A percentile compares a stretch with the other conserved stretches of the same genome.
Conservation (phyloP, 2,329 filamentous ascomycete species). For the Fusarium burgessii region DNA sequence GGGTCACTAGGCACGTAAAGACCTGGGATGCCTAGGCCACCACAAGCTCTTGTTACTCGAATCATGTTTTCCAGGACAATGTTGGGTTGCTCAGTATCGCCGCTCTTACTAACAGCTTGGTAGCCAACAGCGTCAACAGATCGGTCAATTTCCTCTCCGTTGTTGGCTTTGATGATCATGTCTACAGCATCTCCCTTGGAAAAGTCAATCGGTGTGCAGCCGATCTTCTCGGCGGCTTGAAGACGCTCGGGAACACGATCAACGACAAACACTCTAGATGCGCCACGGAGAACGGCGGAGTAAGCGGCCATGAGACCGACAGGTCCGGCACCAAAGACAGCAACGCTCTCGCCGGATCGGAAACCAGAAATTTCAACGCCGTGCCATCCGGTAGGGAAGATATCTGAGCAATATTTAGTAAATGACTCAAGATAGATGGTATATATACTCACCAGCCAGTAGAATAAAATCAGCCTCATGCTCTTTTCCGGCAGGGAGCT, state of each 20-base stretch:
- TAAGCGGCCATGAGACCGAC: slow-evolving; percentile 77
- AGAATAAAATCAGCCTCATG: slow-evolving; percentile 71
- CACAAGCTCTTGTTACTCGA: slow-evolving; percentile 69
- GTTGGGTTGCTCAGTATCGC: slow-evolving; percentile 70
- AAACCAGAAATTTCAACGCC: slow-evolving; percentile 69
- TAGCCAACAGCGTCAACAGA: slow-evolving; percentile 76
- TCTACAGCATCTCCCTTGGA: slow-evolving; percentile 69
- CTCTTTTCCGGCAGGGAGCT: slow-evolving; percentile 69
- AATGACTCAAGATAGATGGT: slow-evolving; percentile 53
- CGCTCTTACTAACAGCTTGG: slow-evolving; percentile 68
- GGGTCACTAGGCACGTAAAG: slow-evolving; percentile 66
- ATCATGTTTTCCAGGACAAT: slow-evolving; percentile 74
- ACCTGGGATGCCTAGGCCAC: slow-evolving; percentile 71
- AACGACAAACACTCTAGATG: slow-evolving; percentile 70
- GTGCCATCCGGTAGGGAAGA: slow-evolving; percentile 63
- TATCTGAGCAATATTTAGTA: slow-evolving; percentile 42
- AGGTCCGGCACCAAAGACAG: slow-evolving; percentile 73
- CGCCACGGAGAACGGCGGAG: slow-evolving; percentile 69
- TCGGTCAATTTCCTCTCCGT: slow-evolving; percentile 72
- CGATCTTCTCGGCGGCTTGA: slow-evolving; percentile 70
- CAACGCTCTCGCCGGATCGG: slow-evolving; percentile 70
- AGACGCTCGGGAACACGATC: slow-evolving; percentile 72
- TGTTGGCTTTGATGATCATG: slow-evolving; percentile 69
- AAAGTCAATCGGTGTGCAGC: slow-evolving; percentile 71
- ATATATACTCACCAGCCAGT: slow-evolving; percentile 51